Conservation (phyloP, 176 grass and related monocot genomes). For the Melocanna baccifera region DNA sequence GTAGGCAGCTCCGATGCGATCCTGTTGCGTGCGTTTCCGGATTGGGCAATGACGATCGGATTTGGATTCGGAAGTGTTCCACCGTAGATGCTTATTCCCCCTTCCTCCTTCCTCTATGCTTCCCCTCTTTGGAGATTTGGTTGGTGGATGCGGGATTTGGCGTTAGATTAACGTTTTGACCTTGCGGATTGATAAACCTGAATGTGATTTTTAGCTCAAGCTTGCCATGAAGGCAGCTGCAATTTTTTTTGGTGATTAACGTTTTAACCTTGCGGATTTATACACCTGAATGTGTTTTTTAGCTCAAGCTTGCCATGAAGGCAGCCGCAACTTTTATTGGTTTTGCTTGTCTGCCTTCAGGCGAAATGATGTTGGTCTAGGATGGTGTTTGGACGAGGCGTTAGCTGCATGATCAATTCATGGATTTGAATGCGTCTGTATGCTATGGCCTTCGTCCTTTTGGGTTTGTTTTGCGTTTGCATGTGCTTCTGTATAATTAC, state of each 20-base stretch:
- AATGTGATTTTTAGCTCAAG: conserved; percentile 7
- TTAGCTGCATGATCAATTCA: conserved; percentile 43
- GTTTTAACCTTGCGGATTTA: conserved; percentile 24
- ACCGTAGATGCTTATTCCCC: conserved; percentile 2
- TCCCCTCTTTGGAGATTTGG: conserved; percentile 25
- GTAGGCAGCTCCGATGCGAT: conserved; percentile 35
- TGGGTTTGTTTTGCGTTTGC: conserved; percentile 9
- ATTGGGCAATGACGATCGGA: conserved; percentile 39
- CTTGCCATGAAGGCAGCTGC: neutral
- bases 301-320: conserved; percentile 5
- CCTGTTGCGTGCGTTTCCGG: conserved; percentile 1
- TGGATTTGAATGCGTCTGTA: conserved; percentile 17
- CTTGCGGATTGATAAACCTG: conserved; percentile 7
- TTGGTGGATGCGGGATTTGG: conserved; percentile 25
- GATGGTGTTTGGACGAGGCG: conserved; percentile 27
- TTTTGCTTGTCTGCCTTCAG: neutral
- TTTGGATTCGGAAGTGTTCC: conserved; percentile 25
- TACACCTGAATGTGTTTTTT: neutral
- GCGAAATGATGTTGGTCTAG: conserved; percentile 19
- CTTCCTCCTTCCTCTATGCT: neutral
- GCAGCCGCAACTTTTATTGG: neutral
- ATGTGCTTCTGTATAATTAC: neutral
- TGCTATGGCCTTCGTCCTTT: conserved; percentile 7
- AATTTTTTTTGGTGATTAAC: neutral
- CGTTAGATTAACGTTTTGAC: conserved; percentile 32